Evolutionary conservation across 176 grass and related monocot genomes (phyloP).

Genomic region (Avena insularis): DNA sequence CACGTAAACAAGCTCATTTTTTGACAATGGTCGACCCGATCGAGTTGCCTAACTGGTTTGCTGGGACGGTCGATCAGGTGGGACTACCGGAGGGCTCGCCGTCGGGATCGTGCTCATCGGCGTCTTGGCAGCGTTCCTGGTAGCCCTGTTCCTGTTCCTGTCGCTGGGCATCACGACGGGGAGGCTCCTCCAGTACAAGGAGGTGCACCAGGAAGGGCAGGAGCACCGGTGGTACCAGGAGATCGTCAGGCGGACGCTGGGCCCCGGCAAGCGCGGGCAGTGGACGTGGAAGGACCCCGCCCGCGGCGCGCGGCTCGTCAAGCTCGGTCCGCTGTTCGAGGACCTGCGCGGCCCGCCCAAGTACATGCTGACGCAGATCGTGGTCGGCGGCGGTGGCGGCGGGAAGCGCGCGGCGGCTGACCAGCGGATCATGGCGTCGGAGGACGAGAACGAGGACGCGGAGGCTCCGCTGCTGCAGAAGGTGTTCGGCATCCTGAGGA

Average conservation of each 20-base stretch:
- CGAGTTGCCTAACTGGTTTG: background rate
- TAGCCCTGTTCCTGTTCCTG: constrained; percentile 76
- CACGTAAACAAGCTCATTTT: background rate
- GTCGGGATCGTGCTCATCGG: constrained; percentile 64
- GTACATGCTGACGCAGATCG: constrained; percentile 77
- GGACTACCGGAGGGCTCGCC: constrained; percentile 49
- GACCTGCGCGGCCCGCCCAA: constrained; percentile 87
- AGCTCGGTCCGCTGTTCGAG: constrained; percentile 85
- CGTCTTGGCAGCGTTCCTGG: constrained; percentile 54
- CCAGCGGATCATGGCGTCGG: constrained; percentile 72
- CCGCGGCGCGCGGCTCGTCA: constrained; percentile 47
- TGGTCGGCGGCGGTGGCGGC: constrained; percentile 3
- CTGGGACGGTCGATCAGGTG: constrained; percentile 41
- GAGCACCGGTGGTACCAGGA: constrained; percentile 82
- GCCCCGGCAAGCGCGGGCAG: constrained; percentile 77
- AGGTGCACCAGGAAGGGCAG: constrained; percentile 68
- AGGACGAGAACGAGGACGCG: constrained; percentile 74
- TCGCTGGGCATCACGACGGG: constrained; percentile 81
- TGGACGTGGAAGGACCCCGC: constrained; percentile 79
- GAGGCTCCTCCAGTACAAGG: constrained; percentile 82
- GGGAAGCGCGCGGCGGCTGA: constrained; percentile 37
- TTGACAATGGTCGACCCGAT: background rate
- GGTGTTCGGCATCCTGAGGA: constrained; percentile 71
- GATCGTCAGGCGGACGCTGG: constrained; percentile 59
- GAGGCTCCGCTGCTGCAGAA: constrained; percentile 73